Percentiles rank a stretch among this genome's conserved stretches.
These are phyloP conservation scores for Didymosphaeria variabile DNA, from an alignment of 2,329 filamentous ascomycete genomes.

Conservation along the genomic window DNA sequence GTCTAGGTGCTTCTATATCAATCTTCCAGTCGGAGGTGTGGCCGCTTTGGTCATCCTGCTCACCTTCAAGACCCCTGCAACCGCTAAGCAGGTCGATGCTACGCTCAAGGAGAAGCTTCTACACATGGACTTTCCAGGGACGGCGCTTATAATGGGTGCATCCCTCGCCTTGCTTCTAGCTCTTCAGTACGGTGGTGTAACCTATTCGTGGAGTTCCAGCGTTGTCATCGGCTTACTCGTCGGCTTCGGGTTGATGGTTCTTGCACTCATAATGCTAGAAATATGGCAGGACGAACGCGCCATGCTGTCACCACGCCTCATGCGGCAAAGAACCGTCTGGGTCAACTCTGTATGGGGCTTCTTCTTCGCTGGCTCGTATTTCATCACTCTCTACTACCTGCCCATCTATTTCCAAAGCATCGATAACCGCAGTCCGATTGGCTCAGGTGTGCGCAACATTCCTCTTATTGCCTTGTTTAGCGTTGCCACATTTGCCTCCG, in stretches of 20 bases:
- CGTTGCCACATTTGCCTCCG: slow-evolving; percentile 37
- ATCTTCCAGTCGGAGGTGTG: slow-evolving; percentile 49
- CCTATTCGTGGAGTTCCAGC: slow-evolving; percentile 32
- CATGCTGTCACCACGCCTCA: slow-evolving; percentile 51
- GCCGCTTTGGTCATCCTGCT: slow-evolving; percentile 46
- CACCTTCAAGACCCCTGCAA: slow-evolving; percentile 32
- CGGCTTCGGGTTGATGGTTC: slow-evolving; percentile 37
- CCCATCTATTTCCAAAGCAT: slow-evolving; percentile 60
- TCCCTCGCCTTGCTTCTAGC: slow-evolving; percentile 55
- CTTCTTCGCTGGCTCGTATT: slow-evolving; percentile 47
- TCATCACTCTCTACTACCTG: slow-evolving; percentile 55
- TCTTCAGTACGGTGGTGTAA: slow-evolving; percentile 54
- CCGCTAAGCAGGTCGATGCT: neutral
- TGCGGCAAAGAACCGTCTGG: slow-evolving; percentile 48
- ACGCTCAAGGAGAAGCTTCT: slow-evolving; percentile 48
- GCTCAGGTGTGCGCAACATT: slow-evolving; percentile 54
- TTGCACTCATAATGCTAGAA: slow-evolving; percentile 50
- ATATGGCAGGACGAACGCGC: slow-evolving; percentile 50
- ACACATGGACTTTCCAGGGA: slow-evolving; percentile 57
- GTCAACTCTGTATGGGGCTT: slow-evolving; percentile 46
- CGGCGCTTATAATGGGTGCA: slow-evolving; percentile 49
- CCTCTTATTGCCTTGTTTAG: slow-evolving; percentile 50
- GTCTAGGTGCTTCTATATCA: slow-evolving; percentile 41
- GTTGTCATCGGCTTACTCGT: slow-evolving; percentile 56
- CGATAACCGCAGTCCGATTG: slow-evolving; percentile 40